A percentile compares a stretch with the other conserved stretches of the same genome.
phyloP scores from a whole-genome alignment of 73 alveolate species.

The Halteria grandinella region DNA sequence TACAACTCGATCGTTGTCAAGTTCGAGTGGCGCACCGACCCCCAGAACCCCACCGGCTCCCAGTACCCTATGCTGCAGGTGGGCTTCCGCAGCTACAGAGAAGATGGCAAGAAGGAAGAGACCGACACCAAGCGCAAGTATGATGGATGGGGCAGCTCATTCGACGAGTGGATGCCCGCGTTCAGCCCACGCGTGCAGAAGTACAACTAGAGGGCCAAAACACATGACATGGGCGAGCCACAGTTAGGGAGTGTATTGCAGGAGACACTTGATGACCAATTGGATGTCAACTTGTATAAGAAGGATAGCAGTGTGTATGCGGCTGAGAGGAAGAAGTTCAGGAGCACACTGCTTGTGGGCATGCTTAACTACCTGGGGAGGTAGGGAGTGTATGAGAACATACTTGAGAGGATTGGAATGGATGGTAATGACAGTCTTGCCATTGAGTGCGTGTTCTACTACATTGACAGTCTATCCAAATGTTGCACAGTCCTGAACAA shows the following conservation, averaged over 20 bases:
- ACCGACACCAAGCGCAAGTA: conserved; percentile 59
- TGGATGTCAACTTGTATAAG: conserved; percentile 4
- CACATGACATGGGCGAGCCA: neutral
- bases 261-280: conserved; percentile 32
- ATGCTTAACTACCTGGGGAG: conserved; percentile 71
- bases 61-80: conserved; percentile 35
- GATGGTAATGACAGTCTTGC: conserved; percentile 53
- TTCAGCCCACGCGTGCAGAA: conserved; percentile 74
- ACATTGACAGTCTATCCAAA: conserved; percentile 70
- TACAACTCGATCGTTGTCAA: conserved; percentile 68
- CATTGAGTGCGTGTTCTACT: conserved; percentile 63
- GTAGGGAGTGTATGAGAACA: conserved; percentile 69
- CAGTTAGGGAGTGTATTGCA: neutral
- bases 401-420: conserved; percentile 54
- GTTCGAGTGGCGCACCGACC: conserved; percentile 15
- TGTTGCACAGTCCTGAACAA: conserved; percentile 63
- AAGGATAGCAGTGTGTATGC: conserved; percentile 38
- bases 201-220: conserved; percentile 18
- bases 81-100: conserved; percentile 81
- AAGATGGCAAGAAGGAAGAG: conserved; percentile 77
- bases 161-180: conserved; percentile 86
- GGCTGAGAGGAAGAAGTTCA: conserved; percentile 77
- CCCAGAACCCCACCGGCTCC: no score
- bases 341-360: conserved; percentile 63
- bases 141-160: conserved; percentile 86